Evolutionary conservation across 2,329 filamentous ascomycete genomes (phyloP).

Genomic region (Escovopsis weberi): DNA sequence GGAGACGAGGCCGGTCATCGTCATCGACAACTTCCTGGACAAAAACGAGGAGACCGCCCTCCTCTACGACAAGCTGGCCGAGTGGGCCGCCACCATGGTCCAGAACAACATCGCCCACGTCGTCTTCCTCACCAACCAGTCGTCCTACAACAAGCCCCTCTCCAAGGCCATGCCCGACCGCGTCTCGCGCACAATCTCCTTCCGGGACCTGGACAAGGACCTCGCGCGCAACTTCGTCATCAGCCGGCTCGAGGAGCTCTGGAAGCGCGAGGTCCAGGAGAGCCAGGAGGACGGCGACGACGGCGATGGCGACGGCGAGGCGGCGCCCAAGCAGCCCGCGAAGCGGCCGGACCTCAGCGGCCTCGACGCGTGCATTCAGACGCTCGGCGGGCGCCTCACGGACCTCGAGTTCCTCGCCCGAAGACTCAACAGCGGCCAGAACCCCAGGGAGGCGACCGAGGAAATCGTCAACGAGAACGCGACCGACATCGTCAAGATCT

Average conservation of each 20-base stretch:
- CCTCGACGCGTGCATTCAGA: constrained; percentile 67
- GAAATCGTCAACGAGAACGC: constrained; percentile 85
- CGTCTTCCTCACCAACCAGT: constrained; percentile 82
- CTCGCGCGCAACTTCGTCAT: constrained; percentile 87
- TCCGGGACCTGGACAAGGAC: constrained; percentile 75
- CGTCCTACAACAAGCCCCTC: constrained; percentile 75
- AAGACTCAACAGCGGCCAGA: constrained; percentile 75
- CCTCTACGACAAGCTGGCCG: constrained; percentile 68
- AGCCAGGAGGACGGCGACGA: constrained; percentile 14
- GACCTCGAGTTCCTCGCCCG: constrained; percentile 92
- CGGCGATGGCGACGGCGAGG: background rate
- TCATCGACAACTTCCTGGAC: constrained; percentile 85
- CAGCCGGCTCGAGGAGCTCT: constrained; percentile 51
- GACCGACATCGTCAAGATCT: constrained; percentile 87
- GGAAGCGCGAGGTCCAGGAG: constrained; percentile 14
- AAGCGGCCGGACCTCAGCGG: constrained; percentile 41
- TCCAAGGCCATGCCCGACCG: constrained; percentile 80
- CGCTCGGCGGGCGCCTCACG: constrained; percentile 80
- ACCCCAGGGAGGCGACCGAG: constrained; percentile 61
- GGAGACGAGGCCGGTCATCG: constrained; percentile 65
- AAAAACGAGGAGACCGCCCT: constrained; percentile 50
- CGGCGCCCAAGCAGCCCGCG: constrained; percentile 8
- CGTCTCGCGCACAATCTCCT: constrained; percentile 71
- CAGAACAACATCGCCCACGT: constrained; percentile 86
- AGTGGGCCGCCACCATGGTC: constrained; percentile 80